Conservation (phyloP, 1,284 basidiomycete species). For the Exobasidium rhododendri region DNA sequence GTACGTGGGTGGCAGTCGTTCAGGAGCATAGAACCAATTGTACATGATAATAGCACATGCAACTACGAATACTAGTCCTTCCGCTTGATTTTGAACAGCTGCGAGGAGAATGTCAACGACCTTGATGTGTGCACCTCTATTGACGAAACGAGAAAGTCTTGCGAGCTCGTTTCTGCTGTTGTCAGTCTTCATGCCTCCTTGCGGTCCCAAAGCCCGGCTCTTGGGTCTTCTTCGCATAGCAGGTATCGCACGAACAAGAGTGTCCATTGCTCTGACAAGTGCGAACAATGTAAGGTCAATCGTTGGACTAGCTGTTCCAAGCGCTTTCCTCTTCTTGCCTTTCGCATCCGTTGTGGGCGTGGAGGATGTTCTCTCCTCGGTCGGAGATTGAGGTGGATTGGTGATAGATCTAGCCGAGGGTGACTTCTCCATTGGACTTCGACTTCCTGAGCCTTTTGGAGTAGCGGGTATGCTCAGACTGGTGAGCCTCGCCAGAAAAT, state of each 20-base stretch:
- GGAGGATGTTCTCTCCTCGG: neutral
- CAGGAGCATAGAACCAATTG: slow-evolving; percentile 52
- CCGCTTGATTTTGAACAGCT: slow-evolving; percentile 27
- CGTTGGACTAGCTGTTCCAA: slow-evolving; percentile 45
- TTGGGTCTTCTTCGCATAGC: neutral
- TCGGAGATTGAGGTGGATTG: neutral
- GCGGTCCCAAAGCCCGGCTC: neutral
- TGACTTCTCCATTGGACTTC: slow-evolving; percentile 8
- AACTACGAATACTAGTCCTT: slow-evolving; percentile 44
- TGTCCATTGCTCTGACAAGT: slow-evolving; percentile 54
- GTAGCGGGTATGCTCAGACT: slow-evolving; percentile 31
- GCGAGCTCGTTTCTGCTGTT: neutral
- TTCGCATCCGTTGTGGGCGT: neutral
- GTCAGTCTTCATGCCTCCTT: slow-evolving; percentile 3
- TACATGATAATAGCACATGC: slow-evolving; percentile 50
- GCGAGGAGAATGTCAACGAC: neutral
- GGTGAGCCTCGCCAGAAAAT: slow-evolving; percentile 38
- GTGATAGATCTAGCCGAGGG: neutral
- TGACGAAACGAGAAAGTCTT: neutral
- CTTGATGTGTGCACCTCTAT: neutral
- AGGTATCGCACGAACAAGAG: slow-evolving; percentile 36
- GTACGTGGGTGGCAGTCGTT: slow-evolving; percentile 49
- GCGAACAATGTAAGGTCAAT: slow-evolving; percentile 56
- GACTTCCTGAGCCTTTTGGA: slow-evolving; percentile 6
- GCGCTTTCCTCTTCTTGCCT: slow-evolving; percentile 1